A percentile compares a stretch with the other conserved stretches of the same genome.
These are phyloP conservation scores for Xylaria scruposa DNA, from an alignment of 495 filamentous ascomycete genomes.

Conservation along the genomic window DNA sequence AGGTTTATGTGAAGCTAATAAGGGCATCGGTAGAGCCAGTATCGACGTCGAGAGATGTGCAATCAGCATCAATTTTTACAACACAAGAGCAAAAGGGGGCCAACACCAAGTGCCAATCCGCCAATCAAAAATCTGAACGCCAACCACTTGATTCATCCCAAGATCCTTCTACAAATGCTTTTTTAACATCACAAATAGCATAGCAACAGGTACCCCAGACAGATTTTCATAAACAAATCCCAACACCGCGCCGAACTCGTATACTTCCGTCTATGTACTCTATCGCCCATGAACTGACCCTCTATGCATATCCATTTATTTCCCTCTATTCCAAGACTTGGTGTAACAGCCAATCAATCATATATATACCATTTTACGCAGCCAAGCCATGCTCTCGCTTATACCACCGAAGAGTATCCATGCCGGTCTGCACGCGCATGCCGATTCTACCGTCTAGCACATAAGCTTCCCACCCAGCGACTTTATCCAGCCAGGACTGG, in stretches of 20 bases:
- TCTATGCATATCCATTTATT: background rate
- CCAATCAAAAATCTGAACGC: background rate
- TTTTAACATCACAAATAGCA: background rate
- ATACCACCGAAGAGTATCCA: slow-evolving; percentile 78
- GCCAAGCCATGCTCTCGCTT: slow-evolving; percentile 52
- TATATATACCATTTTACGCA: background rate
- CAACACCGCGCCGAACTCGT: background rate
- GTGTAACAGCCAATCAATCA: background rate
- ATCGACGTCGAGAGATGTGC: background rate
- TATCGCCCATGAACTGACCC: background rate
- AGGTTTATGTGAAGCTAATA: no score
- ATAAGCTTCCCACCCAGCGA: slow-evolving; percentile 82
- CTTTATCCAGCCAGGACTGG: slow-evolving; percentile 75
- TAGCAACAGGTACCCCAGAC: background rate
- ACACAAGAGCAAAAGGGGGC: background rate
- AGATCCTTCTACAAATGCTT: background rate
- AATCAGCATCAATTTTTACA: background rate
- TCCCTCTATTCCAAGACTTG: background rate
- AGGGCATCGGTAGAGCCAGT: no score
- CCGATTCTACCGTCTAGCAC: slow-evolving; percentile 87
- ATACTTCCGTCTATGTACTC: background rate
- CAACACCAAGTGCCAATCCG: background rate
- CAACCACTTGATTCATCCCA: background rate
- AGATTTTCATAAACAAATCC: background rate
- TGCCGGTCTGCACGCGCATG: slow-evolving; percentile 79